Base-by-base conservation (phyloP, 2,329 filamentous ascomycete genomes). In the Canariomyces notabilis region DNA sequence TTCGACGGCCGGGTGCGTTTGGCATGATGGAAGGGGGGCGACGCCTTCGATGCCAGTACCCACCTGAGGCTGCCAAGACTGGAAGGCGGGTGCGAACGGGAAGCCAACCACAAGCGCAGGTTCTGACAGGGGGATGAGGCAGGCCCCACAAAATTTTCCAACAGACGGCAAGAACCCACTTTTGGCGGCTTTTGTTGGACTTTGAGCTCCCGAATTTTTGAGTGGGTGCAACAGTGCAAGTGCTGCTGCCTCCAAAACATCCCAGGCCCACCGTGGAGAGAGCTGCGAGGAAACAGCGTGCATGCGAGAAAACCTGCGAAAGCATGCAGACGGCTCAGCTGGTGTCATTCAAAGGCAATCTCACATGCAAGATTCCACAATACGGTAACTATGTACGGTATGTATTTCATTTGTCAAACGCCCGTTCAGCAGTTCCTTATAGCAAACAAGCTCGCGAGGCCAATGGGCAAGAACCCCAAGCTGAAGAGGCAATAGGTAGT, bases 111-210 rank as follows among this genome's bases (percentile, higher is more conserved):
- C 23, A 46, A 18, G n/a, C 23, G 39, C 32, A 42, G 14, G 7
- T 16, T 5, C 14, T 5, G 46, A 15, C 50, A 56, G 40, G 55
- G 55, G 50, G 47, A 32, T 35, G 21, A 18, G 41, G 20, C 44
- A 32, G 41, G 36, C 31, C 48, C 37, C 26, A 9, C 14, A 8
- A 9, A 9, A 11, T 29, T 29, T 47, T 31, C 48, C 37, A 52
- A 57, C 52, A 53, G 44, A 54, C 56, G 56, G 56, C 55, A 55
- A 52, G 49, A 39, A 46, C 50, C 52, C 54, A 54, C 47, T 43
- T 49, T 29, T 49, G 47, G 49, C 39, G 47, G n/a, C n/a, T n/a
- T n/a, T n/a, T n/a, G n/a, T n/a, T n/a, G n/a, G n/a, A n/a, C n/a
- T n/a, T 42, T 32, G 6, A 29, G n/a, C 12, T 16, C 6, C 34